Base-by-base conservation (phyloP, 345 rosid genomes). In the Boechera stricta region DNA sequence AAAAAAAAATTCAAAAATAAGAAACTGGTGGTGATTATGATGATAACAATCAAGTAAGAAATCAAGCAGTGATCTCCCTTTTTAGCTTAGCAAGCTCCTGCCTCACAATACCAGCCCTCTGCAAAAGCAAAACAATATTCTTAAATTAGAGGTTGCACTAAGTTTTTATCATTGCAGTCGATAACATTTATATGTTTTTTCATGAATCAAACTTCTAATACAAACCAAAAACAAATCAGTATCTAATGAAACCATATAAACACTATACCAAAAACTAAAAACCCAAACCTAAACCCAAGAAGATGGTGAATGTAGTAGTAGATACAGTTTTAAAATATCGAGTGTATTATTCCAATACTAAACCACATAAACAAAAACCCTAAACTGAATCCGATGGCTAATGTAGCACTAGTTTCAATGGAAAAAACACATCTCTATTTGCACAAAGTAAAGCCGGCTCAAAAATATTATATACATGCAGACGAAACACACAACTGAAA, bases 71-170 rank as follows among this genome's bases (percentile, higher is more conserved):
- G 55, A 28, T 80, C 71, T 83, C 88, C 69, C 76, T 88, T 83
- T 87, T 90, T 33, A 86, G 76, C 75, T 88, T 90, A 4, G 90
- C 84, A 63, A 88, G 87, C 82, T 88, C 92, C 71, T 88, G 89
- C 81, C 87, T 83, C 59, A 90, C 68, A 16, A 90, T 58, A 73
- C 91, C 93, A 79, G 84, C 87, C 75, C 82, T 85, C 94, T 89
- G 89, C 85, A 83, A 56, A 36, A 64, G 87, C 85, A 83, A 51
- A 38, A 41, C 29, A 55, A 16, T 38, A 52, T 16, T 36, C 38
- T 11, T 24, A 21, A 12, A 59, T 47, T 15, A 48, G 45, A 41
- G 67, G 10, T 21, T 24, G 10, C 47, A 38, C 65, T 18, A 18
- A n/a, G 1, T 18, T 10, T 18, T 60, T 2, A 38, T 36, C 47